Percentiles rank a stretch among this genome's conserved stretches.
phyloP scores from a whole-genome alignment of 768 basidiomycete species.

The Collybia sp. region DNA sequence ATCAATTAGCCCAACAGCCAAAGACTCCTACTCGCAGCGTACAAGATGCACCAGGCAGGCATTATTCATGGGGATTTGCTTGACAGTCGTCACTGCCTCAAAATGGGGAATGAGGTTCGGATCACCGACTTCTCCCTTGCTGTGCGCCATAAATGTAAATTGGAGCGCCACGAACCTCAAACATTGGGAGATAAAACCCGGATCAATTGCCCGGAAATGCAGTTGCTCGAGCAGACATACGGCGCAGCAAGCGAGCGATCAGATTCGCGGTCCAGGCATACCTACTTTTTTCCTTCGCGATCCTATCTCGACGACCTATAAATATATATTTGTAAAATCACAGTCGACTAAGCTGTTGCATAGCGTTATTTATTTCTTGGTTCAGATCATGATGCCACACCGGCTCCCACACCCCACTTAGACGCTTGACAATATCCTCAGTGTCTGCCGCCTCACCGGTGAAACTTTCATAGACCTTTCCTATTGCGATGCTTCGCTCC shows the following conservation, averaged over 20 bases:
- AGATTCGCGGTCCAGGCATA: background rate
- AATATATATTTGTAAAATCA: background rate
- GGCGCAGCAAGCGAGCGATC: constrained; percentile 5
- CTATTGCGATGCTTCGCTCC: constrained; percentile 32
- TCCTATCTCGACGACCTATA: too few relatives aligned
- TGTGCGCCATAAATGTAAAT: constrained; percentile 21
- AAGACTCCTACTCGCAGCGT: constrained; percentile 24
- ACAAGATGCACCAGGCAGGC: constrained; percentile 30
- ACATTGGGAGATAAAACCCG: background rate
- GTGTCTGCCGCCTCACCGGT: constrained; percentile 23
- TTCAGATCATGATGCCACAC: constrained; percentile 47
- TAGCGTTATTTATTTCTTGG: constrained; percentile 24
- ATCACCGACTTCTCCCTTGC: constrained; percentile 32
- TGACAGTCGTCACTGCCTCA: constrained; percentile 25
- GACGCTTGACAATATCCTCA: constrained; percentile 25
- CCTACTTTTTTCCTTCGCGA: background rate
- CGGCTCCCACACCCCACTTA: constrained; percentile 37
- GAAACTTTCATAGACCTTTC: constrained; percentile 38
- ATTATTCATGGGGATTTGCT: constrained; percentile 28
- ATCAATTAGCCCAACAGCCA: constrained; percentile 16
- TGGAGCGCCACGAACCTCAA: constrained; percentile 3
- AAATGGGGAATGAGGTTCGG: constrained; percentile 20
- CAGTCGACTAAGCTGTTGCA: constrained; percentile 1
- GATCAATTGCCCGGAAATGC: constrained; percentile 16
- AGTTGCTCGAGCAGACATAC: constrained; percentile 13